phyloP scores from a whole-genome alignment of 2,329 filamentous ascomycete species.

The Claviceps capensis region DNA sequence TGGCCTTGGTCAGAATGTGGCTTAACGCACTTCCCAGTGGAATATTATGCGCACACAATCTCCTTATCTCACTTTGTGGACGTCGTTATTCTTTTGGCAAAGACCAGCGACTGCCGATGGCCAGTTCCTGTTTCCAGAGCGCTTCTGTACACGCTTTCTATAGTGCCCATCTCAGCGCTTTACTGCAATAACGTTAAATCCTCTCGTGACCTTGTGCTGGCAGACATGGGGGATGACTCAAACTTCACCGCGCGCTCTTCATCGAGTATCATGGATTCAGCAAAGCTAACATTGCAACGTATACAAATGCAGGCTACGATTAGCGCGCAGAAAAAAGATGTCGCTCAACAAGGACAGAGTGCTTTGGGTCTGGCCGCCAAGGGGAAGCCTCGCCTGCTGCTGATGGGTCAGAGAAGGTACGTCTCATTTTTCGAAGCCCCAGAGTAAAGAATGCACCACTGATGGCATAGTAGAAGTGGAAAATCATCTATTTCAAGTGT shows the following conservation, averaged over 20 bases:
- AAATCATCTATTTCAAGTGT: conserved; percentile 98
- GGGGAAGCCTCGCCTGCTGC: conserved; percentile 68
- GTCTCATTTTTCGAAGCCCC: conserved; percentile 9
- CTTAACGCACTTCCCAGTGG: background rate
- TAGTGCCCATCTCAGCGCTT: background rate
- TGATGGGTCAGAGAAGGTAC: conserved; percentile 94
- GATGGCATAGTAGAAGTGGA: conserved; percentile 53
- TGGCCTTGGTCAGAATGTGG: background rate
- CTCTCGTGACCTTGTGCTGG: conserved; percentile 14
- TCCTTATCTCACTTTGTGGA: background rate
- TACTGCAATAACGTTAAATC: conserved; percentile 20
- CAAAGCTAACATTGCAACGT: conserved; percentile 49
- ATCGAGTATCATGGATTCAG: conserved; percentile 34
- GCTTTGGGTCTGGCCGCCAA: conserved; percentile 35
- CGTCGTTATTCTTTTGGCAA: background rate
- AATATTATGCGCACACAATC: background rate
- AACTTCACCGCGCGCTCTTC: conserved; percentile 16
- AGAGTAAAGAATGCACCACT: background rate
- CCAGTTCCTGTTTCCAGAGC: background rate
- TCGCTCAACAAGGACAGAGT: conserved; percentile 29
- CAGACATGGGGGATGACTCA: conserved; percentile 12
- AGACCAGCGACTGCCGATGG: background rate
- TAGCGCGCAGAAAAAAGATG: conserved; percentile 36
- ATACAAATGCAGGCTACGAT: conserved; percentile 47
- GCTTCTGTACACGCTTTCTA: background rate